phyloP scores from a whole-genome alignment of 2,329 filamentous ascomycete species.

The Huntiella omanensis region DNA sequence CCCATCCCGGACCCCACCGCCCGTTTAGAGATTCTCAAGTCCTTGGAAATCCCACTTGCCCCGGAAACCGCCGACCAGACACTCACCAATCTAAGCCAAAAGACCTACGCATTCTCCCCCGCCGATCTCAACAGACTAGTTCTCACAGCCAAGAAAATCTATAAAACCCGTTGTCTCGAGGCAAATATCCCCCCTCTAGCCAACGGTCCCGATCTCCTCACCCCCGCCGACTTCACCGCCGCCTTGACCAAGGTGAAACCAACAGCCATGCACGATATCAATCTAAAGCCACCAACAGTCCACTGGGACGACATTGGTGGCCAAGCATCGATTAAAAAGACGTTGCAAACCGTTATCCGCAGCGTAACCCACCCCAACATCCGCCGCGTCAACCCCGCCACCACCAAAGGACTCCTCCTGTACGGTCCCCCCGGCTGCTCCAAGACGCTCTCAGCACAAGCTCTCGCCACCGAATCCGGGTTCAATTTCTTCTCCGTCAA shows the following conservation, averaged over 20 bases:
- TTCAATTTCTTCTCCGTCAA: conserved; percentile 93
- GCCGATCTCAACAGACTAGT: conserved; percentile 54
- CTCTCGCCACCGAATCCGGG: conserved; percentile 73
- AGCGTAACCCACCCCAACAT: conserved; percentile 12
- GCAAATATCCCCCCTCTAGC: conserved; percentile 23
- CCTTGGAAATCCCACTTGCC: conserved; percentile 30
- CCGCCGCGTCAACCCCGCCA: conserved; percentile 27
- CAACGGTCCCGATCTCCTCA: conserved; percentile 24
- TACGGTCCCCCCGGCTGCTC: conserved; percentile 90
- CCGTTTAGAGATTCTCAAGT: conserved; percentile 55
- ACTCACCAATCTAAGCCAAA: conserved; percentile 44
- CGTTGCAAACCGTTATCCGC: conserved; percentile 31
- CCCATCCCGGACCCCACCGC: conserved; percentile 56
- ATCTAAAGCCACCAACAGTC: conserved; percentile 71
- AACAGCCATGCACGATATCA: conserved; percentile 75
- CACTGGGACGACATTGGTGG: conserved; percentile 80
- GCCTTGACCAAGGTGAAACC: conserved; percentile 56
- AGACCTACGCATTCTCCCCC: conserved; percentile 75
- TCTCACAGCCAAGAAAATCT: conserved; percentile 16
- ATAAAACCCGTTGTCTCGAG: conserved; percentile 16
- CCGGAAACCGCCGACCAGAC: conserved; percentile 30
- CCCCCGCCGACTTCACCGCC: conserved; percentile 33
- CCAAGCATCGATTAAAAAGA: conserved; percentile 53
- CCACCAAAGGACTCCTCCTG: conserved; percentile 66
- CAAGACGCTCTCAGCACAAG: conserved; percentile 83